phyloP scores from a whole-genome alignment of 2,329 filamentous ascomycete genomes.

The Cordyceps fumosorosea region DNA sequence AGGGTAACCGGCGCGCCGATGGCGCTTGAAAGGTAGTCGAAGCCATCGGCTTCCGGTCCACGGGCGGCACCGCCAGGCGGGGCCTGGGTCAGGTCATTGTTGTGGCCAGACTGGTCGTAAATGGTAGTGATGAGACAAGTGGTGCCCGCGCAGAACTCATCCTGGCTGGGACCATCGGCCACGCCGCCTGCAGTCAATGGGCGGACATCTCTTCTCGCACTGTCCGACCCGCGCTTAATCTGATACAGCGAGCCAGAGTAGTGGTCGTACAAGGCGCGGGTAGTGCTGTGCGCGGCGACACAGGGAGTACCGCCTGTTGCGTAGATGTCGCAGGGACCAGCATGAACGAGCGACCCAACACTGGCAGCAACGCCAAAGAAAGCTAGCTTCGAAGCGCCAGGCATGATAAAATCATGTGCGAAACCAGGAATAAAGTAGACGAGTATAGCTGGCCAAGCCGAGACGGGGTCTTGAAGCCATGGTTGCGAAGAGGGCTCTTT shows the following conservation, averaged over 20 bases:
- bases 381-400: not conserved
- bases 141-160: conserved; percentile 52
- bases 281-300: conserved; percentile 56
- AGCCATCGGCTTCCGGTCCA: conserved; percentile 50
- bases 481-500: not conserved
- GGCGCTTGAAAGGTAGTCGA: conserved; percentile 54
- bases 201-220: conserved; percentile 38
- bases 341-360: conserved; percentile 31
- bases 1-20: conserved; percentile 55
- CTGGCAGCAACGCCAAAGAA: not conserved
- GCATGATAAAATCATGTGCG: not conserved
- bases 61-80: conserved; percentile 47
- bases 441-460: not conserved
- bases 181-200: conserved; percentile 54
- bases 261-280: conserved; percentile 49
- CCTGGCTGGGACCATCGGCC: conserved; percentile 54
- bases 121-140: conserved; percentile 59
- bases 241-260: conserved; percentile 52
- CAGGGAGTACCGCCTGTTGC: conserved; percentile 50
- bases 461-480: not conserved
- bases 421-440: not conserved
- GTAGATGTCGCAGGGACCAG: conserved; percentile 57
- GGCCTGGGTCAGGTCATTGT: conserved; percentile 58
- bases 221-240: conserved; percentile 44
- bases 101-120: conserved; percentile 58